Base-by-base conservation (phyloP, 2,329 filamentous ascomycete species). In the Thermoascus crustaceus region DNA sequence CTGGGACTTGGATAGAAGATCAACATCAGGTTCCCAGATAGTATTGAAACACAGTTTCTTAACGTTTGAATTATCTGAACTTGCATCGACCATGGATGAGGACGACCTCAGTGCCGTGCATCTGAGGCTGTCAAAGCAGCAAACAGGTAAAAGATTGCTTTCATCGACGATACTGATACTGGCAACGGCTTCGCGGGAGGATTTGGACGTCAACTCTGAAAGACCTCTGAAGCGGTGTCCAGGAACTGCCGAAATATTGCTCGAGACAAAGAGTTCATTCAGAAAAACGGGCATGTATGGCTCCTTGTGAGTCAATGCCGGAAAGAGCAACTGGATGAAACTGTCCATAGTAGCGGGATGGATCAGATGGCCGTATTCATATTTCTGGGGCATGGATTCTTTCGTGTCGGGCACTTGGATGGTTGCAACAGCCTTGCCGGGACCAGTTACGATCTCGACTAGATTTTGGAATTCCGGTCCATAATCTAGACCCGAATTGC, bases 301-400 rank as follows among this genome's bases (percentile, higher is more conserved):
- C 21, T 23, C 21, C 21, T 23, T 23, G 10, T 20, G 18, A 11
- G 23, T 23, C 16, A 41, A 23, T 10, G 32, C 36, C 6, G 29
- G n/a, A 13, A 39, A 37, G 3, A 38, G 17, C 5, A 39, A 22
- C 26, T 47, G 47, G 25, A 49, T 40, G 17, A 45, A 27, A 30
- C 22, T 32, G 37, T 49, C 47, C 9, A 51, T 25, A 2, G 32
- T 36, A 6, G 41, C 34, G 5, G 45, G 47, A 39, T 49, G 45
- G 10, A 48, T 34, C 5, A 48, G 11, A 27, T 38, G 40, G 3
- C 32, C 30, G 16, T 30, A 29, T 27, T 44, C 35, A 31, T 31
- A 42, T 13, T 41, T 21, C 11, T 24, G 16, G 8, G 42, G 40
- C 44, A 46, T 44, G 25, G 19, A 24, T 4, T 26, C 14, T 24